Percentiles rank a stretch among this genome's conserved stretches.
Conservation (phyloP, 2,329 filamentous ascomycete species). For the Stagonosporopsis chrysanthemi region DNA sequence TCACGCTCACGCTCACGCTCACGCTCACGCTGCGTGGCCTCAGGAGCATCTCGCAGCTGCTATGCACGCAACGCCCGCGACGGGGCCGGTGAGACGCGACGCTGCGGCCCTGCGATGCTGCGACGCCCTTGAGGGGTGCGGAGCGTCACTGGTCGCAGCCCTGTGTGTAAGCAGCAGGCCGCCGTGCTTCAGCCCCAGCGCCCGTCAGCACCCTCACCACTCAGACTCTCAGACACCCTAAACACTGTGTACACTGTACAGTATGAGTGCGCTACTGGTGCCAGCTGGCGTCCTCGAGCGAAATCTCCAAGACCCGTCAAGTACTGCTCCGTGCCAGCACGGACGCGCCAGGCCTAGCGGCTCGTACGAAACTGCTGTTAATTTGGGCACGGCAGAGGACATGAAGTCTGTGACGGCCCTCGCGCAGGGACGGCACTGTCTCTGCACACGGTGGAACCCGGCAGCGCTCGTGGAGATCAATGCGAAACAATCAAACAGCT, state of each 20-base stretch:
- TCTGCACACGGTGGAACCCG: conserved; percentile 13
- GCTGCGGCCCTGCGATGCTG: not conserved
- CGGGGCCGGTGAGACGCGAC: conserved; percentile 11
- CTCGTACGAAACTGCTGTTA: conserved; percentile 18
- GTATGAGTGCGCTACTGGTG: too few species aligned
- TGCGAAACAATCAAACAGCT: conserved; percentile 21
- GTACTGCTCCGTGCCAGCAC: not conserved
- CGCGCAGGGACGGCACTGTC: not conserved
- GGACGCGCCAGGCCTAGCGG: not conserved
- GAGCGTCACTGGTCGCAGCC: conserved; percentile 16
- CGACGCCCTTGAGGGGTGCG: not conserved
- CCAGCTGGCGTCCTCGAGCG: too few species aligned
- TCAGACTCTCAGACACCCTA: too few species aligned
- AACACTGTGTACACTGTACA: too few species aligned
- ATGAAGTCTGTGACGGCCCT: conserved; percentile 1
- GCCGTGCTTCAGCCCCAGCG: conserved; percentile 10
- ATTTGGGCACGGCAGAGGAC: conserved; percentile 7
- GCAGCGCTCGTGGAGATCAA: conserved; percentile 15
- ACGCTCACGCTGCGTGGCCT: conserved; percentile 21
- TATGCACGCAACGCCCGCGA: conserved; percentile 14
- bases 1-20: not conserved
- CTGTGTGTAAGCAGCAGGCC: conserved; percentile 5
- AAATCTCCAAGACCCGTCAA: conserved; percentile 1
- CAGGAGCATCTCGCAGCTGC: conserved; percentile 1
- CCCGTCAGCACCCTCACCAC: conserved; percentile 9